Conservation (phyloP, 2,329 filamentous ascomycete species). For the Stagonosporopsis vannaccii region DNA sequence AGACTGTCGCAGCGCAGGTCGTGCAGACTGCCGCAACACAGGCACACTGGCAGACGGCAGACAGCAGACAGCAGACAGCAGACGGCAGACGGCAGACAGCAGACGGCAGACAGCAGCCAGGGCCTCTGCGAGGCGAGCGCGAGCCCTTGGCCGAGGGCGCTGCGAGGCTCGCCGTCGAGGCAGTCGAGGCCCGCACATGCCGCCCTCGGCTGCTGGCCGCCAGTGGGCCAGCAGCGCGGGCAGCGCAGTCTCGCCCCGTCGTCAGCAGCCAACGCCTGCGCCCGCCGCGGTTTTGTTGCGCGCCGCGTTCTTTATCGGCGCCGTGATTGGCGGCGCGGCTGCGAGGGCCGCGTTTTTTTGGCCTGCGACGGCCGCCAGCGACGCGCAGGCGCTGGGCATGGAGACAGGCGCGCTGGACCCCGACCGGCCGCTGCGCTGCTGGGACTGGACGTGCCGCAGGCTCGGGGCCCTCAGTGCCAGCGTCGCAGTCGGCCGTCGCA, state of each 20-base stretch:
- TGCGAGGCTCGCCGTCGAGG: too few relatives aligned
- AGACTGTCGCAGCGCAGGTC: too few relatives aligned
- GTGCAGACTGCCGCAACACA: too few relatives aligned
- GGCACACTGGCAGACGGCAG: too few relatives aligned
- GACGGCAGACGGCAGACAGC: too few relatives aligned
- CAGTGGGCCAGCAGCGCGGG: too few relatives aligned
- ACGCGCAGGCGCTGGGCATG: too few relatives aligned
- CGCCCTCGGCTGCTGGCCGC: constrained; percentile 14
- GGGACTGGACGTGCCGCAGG: constrained; percentile 30
- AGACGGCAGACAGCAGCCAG: too few relatives aligned
- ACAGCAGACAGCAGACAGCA: too few relatives aligned
- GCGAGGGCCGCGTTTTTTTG: constrained; percentile 12
- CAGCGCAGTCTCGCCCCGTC: constrained; percentile 16
- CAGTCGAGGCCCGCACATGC: constrained; percentile 12
- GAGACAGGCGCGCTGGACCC: constrained; percentile 5
- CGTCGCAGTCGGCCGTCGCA: constrained; percentile 1
- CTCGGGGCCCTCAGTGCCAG: constrained; percentile 9
- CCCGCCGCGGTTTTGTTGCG: constrained; percentile 16
- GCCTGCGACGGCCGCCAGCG: too few relatives aligned
- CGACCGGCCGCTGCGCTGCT: constrained; percentile 6
- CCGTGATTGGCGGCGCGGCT: constrained; percentile 24
- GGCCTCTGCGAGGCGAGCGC: neutral
- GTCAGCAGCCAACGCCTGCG: constrained; percentile 17
- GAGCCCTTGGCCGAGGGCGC: neutral
- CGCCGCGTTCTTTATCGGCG: constrained; percentile 8